A percentile compares a stretch with the other conserved stretches of the same genome.
phyloP scores from a whole-genome alignment of 2,329 filamentous ascomycete species.

The Ophiosphaerella korrae region DNA sequence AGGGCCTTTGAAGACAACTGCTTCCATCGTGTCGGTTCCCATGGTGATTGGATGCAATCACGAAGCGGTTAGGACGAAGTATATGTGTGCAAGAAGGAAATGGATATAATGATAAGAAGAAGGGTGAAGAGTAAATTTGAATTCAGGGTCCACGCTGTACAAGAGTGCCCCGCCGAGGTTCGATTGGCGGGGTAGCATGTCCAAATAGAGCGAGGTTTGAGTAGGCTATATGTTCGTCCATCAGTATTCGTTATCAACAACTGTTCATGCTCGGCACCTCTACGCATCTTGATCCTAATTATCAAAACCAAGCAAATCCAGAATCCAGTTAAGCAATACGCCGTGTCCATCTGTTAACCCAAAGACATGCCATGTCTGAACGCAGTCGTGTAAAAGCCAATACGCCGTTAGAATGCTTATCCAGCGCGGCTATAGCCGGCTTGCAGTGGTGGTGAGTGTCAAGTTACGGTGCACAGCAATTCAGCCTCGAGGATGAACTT shows the following conservation, averaged over 20 bases:
- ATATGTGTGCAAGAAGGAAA: background rate
- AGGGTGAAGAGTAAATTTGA: background rate
- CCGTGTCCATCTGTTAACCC: conserved; percentile 1
- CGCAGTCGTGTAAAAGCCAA: conserved; percentile 3
- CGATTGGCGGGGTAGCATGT: conserved; percentile 24
- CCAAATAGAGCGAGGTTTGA: conserved; percentile 1
- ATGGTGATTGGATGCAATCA: conserved; percentile 8
- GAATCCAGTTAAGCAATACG: background rate
- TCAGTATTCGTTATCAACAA: background rate
- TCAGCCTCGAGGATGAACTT: conserved; percentile 97
- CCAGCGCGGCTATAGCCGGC: conserved; percentile 3
- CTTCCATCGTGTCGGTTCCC: conserved; percentile 68
- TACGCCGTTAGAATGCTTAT: conserved; percentile 35
- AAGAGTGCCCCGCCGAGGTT: conserved; percentile 32
- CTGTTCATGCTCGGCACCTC: too few relatives aligned
- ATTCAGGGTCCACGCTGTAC: too few relatives aligned
- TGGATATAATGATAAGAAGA: background rate
- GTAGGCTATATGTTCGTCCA: conserved; percentile 11
- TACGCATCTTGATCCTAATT: too few relatives aligned
- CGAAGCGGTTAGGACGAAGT: background rate
- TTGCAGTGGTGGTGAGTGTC: conserved; percentile 15
- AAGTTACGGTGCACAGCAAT: conserved; percentile 76
- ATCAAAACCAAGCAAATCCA: too few relatives aligned
- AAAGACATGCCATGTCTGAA: conserved; percentile 1
- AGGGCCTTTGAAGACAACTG: conserved; percentile 84